phyloP scores from a whole-genome alignment of 139 green algal species.

The Closterium sp. region DNA sequence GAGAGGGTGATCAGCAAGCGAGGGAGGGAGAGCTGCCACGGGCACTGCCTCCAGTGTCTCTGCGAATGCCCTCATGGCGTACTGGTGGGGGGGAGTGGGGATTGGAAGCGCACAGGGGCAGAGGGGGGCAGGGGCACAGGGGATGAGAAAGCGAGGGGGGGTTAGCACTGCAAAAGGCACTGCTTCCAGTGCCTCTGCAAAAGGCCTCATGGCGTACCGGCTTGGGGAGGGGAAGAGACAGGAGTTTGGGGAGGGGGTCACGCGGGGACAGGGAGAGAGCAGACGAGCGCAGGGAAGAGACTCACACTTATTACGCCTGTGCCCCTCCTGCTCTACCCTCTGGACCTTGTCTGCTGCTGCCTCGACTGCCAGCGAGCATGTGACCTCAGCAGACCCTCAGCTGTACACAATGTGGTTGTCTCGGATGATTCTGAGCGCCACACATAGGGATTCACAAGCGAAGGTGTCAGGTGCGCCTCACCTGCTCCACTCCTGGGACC shows the following conservation, averaged over 20 bases:
- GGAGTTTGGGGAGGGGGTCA: too few species aligned
- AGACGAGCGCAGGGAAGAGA: too few species aligned
- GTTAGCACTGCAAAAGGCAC: slow-evolving; percentile 78
- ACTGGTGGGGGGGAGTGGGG: slow-evolving; percentile 47
- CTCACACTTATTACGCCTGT: neutral
- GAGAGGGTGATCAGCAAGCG: too few species aligned
- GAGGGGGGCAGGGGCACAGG: too few species aligned
- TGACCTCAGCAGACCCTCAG: slow-evolving; percentile 43
- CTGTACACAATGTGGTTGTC: slow-evolving; percentile 97
- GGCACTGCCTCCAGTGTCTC: slow-evolving; percentile 90
- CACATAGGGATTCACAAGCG: slow-evolving; percentile 76
- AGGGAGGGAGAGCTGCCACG: too few species aligned
- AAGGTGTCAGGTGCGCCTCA: slow-evolving; percentile 14
- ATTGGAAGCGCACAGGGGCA: too few species aligned
- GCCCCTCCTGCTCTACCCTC: slow-evolving; percentile 55
- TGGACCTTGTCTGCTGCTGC: slow-evolving; percentile 77
- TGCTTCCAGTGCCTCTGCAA: slow-evolving; percentile 88
- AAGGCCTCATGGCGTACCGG: slow-evolving; percentile 58
- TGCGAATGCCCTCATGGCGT: slow-evolving; percentile 95
- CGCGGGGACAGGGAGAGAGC: too few species aligned
- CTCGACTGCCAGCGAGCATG: slow-evolving; percentile 77
- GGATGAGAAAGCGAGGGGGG: too few species aligned
- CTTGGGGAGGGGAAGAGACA: too few species aligned
- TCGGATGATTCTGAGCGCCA: slow-evolving; percentile 96
- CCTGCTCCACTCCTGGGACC: slow-evolving; percentile 62